These are phyloP conservation scores for Nigrograna mackinnonii DNA, from an alignment of 2,329 filamentous ascomycete genomes.

Conservation along the genomic window DNA sequence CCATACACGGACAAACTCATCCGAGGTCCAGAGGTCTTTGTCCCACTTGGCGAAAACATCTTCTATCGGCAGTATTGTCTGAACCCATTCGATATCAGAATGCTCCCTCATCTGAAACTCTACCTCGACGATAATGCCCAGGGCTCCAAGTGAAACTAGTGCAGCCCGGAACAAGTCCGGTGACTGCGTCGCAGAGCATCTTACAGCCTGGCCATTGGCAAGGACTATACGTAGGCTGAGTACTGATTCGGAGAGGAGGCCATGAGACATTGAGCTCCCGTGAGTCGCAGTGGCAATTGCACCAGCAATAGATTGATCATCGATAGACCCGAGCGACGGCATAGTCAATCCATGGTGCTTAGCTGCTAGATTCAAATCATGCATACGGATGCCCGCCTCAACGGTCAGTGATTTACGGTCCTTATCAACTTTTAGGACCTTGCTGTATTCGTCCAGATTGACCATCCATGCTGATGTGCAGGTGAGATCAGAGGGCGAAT, in stretches of 20 bases:
- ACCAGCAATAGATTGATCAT: constrained; percentile 89
- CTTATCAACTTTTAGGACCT: constrained; percentile 71
- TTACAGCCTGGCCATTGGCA: constrained; percentile 73
- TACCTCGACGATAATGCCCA: constrained; percentile 90
- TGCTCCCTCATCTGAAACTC: constrained; percentile 79
- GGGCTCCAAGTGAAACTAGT: constrained; percentile 81
- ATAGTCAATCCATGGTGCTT: constrained; percentile 79
- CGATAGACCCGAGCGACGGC: constrained; percentile 92
- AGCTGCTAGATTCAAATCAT: constrained; percentile 72
- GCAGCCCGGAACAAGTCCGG: constrained; percentile 85
- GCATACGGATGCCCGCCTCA: constrained; percentile 86
- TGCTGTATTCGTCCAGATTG: constrained; percentile 83
- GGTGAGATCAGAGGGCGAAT: constrained; percentile 90
- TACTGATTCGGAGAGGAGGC: constrained; percentile 80
- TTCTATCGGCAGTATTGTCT: constrained; percentile 73
- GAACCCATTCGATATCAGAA: constrained; percentile 85
- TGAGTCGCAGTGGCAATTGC: constrained; percentile 94
- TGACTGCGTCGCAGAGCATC: constrained; percentile 70
- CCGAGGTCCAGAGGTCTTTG: constrained; percentile 74
- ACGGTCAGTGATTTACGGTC: constrained; percentile 71
- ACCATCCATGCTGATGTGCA: constrained; percentile 94
- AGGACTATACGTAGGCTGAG: constrained; percentile 77
- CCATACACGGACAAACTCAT: constrained; percentile 93
- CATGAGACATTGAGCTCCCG: constrained; percentile 82
- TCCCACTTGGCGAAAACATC: constrained; percentile 74